These are phyloP conservation scores for Clathrospora elynae DNA, from an alignment of 2,329 filamentous ascomycete genomes.

Conservation along the genomic window DNA sequence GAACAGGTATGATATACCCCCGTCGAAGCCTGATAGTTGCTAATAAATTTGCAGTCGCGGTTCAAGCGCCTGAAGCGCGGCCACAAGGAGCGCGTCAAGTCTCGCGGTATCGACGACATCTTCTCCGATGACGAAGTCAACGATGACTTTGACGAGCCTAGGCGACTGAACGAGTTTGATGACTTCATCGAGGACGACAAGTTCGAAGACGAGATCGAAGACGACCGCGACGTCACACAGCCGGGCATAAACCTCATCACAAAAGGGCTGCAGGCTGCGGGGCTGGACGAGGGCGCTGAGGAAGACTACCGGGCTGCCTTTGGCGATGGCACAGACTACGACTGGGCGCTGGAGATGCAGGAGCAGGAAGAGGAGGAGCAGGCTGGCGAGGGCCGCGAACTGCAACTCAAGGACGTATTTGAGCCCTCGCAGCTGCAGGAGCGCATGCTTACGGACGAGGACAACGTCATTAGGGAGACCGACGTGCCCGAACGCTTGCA, in stretches of 20 bases:
- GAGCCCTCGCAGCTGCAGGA: slow-evolving; percentile 94
- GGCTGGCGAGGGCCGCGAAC: slow-evolving; percentile 76
- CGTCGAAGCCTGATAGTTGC: slow-evolving; percentile 10
- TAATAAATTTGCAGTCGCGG: slow-evolving; percentile 66
- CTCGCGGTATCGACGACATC: slow-evolving; percentile 83
- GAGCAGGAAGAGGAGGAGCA: slow-evolving; percentile 80
- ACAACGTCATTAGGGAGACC: slow-evolving; percentile 84
- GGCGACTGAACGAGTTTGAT: slow-evolving; percentile 47
- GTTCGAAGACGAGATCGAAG: slow-evolving; percentile 80
- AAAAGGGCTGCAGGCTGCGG: slow-evolving; percentile 76
- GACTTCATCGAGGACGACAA: slow-evolving; percentile 98
- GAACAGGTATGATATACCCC: slow-evolving; percentile 63
- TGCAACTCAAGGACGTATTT: slow-evolving; percentile 97
- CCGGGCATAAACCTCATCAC: slow-evolving; percentile 72
- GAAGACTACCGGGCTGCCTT: slow-evolving; percentile 98
- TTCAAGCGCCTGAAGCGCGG: slow-evolving; percentile 97
- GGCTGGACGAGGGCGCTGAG: slow-evolving; percentile 87
- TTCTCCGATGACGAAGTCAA: slow-evolving; percentile 93
- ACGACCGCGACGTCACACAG: slow-evolving; percentile 79
- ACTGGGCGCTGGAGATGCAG: slow-evolving; percentile 89
- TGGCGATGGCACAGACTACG: slow-evolving; percentile 92
- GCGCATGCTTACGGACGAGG: slow-evolving; percentile 92
- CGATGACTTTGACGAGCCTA: slow-evolving; percentile 54
- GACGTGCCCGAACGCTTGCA: slow-evolving; percentile 96
- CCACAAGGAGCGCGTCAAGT: slow-evolving; percentile 69